These are phyloP conservation scores for Cladosporium sp. DNA, from an alignment of 2,329 filamentous ascomycete genomes.

Conservation along the genomic window DNA sequence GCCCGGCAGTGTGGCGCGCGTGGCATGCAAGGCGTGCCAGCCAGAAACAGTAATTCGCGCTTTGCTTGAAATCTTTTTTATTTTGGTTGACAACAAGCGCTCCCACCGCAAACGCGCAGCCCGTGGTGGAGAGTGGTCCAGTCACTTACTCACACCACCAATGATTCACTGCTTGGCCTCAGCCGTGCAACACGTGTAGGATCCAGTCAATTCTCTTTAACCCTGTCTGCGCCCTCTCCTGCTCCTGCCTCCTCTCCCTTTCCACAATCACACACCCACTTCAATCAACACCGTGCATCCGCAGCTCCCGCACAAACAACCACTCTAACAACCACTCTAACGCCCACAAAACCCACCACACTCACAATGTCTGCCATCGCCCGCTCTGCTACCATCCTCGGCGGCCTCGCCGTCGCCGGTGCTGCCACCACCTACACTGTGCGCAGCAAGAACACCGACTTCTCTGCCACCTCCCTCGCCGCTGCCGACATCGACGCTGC, in stretches of 20 bases:
- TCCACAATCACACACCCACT: not conserved
- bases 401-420: constrained; percentile 16
- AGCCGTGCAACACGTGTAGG: constrained; percentile 1
- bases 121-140: constrained; percentile 8
- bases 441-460: constrained; percentile 14
- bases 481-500: constrained; percentile 18
- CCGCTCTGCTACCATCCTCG: constrained; percentile 16
- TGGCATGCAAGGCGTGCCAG: not conserved
- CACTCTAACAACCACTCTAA: not conserved
- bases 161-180: not conserved
- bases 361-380: constrained; percentile 10
- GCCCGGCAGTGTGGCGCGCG: not conserved
- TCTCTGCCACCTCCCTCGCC: constrained; percentile 17
- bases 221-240: not conserved
- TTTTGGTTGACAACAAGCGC: constrained; percentile 7
- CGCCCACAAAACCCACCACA: not conserved
- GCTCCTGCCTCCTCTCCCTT: not conserved
- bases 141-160: constrained; percentile 10
- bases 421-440: constrained; percentile 16
- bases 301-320: not conserved
- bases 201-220: not conserved
- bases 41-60: not conserved
- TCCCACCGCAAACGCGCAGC: not conserved
- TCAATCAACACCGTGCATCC: not conserved
- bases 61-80: not conserved